phyloP scores from a whole-genome alignment of 2,329 filamentous ascomycete genomes.

The Didymella exigua region DNA sequence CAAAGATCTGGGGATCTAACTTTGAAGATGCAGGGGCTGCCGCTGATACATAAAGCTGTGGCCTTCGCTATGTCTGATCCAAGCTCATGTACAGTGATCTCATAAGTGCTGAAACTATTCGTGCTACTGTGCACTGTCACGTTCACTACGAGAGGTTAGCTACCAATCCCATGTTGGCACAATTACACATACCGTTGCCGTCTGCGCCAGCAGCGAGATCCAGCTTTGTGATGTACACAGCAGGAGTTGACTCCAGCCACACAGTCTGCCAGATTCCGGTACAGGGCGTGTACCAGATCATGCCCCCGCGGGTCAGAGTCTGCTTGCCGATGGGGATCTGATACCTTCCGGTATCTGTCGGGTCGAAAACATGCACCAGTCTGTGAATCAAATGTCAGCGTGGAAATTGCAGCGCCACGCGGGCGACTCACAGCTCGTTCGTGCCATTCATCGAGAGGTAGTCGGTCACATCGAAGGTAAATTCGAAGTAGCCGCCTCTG shows the following conservation, averaged over 20 bases:
- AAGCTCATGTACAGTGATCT: conserved; percentile 48
- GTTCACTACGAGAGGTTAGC: conserved; percentile 53
- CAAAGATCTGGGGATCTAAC: conserved; percentile 65
- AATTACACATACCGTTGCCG: conserved; percentile 32
- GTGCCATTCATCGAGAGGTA: conserved; percentile 49
- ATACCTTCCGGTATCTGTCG: conserved; percentile 62
- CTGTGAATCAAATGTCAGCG: conserved; percentile 41
- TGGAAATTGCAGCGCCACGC: fast-evolving
- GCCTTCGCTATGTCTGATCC: conserved; percentile 50
- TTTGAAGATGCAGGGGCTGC: conserved; percentile 60
- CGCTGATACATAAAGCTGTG: conserved; percentile 53
- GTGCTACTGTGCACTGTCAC: conserved; percentile 60
- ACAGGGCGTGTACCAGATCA: conserved; percentile 74
- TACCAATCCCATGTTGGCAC: neutral
- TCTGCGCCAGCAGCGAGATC: conserved; percentile 60
- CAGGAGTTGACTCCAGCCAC: conserved; percentile 69
- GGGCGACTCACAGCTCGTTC: conserved; percentile 60
- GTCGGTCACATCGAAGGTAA: conserved; percentile 64
- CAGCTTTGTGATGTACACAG: conserved; percentile 62
- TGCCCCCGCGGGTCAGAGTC: conserved; percentile 58
- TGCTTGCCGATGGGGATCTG: conserved; percentile 72
- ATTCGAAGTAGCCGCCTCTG: conserved; percentile 66
- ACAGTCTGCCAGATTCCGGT: conserved; percentile 77
- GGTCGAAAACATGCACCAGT: conserved; percentile 70
- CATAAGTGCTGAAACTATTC: conserved; percentile 43